Conservation (phyloP, 1,284 basidiomycete species). For the Chalciporus sp. region DNA sequence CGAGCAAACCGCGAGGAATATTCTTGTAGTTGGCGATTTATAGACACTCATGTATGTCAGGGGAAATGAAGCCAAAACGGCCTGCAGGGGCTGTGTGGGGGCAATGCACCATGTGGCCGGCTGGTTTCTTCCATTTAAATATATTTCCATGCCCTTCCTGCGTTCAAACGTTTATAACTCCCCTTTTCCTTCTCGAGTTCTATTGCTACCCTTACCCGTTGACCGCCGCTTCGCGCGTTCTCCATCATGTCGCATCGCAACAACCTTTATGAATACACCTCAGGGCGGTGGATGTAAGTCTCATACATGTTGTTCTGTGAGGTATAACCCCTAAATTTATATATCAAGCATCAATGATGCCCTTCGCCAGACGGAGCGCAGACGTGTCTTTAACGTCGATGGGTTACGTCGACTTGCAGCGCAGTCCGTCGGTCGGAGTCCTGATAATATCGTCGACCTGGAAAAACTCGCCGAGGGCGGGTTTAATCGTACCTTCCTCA, state of each 20-base stretch:
- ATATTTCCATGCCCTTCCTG: too few species aligned
- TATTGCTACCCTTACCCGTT: neutral
- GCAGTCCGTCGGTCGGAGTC: constrained; percentile 42
- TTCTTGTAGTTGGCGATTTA: too few species aligned
- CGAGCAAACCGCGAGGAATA: too few species aligned
- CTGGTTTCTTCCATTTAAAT: too few species aligned
- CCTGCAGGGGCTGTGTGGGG: too few species aligned
- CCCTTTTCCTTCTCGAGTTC: neutral
- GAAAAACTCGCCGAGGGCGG: constrained; percentile 48
- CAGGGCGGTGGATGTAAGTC: constrained; percentile 3
- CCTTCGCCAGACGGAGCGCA: constrained; percentile 49
- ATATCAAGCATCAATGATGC: constrained; percentile 12
- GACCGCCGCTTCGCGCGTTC: neutral
- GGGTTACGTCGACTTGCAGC: constrained; percentile 49
- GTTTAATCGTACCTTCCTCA: constrained; percentile 47
- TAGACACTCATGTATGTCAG: too few species aligned
- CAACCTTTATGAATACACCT: neutral
- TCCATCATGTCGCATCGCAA: neutral
- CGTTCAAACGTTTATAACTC: too few species aligned
- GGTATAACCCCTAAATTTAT: constrained; percentile 1
- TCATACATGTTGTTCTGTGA: neutral
- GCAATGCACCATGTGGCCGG: too few species aligned
- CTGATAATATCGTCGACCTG: constrained; percentile 39
- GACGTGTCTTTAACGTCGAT: constrained; percentile 42
- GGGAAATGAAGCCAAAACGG: too few species aligned